These are phyloP conservation scores for Fusarium buharicum DNA, from an alignment of 2,329 filamentous ascomycete species.

Conservation along the genomic window DNA sequence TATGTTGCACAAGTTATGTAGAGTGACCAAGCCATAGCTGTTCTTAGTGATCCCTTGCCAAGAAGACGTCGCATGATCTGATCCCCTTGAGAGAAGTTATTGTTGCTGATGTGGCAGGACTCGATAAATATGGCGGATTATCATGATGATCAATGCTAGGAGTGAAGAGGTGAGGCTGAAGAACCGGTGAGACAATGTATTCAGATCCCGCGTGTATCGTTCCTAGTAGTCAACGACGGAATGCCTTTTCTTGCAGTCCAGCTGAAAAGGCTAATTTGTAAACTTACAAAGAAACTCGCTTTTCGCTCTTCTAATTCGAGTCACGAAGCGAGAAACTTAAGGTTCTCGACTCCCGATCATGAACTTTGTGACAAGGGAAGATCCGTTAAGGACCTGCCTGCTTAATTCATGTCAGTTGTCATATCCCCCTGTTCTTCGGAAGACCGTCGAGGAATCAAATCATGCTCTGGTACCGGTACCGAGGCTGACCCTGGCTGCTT, in stretches of 20 bases:
- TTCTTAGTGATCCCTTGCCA: constrained; percentile 2
- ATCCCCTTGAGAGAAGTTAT: background rate
- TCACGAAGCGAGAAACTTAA: background rate
- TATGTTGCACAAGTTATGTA: constrained; percentile 9
- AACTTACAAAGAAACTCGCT: too few species aligned
- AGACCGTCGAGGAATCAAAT: constrained; percentile 5
- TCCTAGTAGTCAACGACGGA: too few species aligned
- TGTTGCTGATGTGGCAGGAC: background rate
- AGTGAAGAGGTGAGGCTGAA: too few species aligned
- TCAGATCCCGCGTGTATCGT: too few species aligned
- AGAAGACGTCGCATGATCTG: constrained; percentile 22
- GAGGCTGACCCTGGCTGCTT: constrained; percentile 20
- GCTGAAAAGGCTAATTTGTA: too few species aligned
- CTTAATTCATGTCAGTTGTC: constrained; percentile 5
- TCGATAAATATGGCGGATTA: too few species aligned
- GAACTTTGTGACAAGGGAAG: constrained; percentile 7
- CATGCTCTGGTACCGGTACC: constrained; percentile 26
- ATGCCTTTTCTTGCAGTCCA: too few species aligned
- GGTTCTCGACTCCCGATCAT: background rate
- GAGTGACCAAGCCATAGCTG: constrained; percentile 20
- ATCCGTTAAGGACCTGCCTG: background rate
- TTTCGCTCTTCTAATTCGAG: background rate
- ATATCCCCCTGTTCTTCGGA: background rate
- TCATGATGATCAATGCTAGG: too few species aligned
- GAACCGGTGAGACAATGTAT: too few species aligned